These are phyloP conservation scores for Exophiala oligosperma DNA, from an alignment of 2,329 filamentous ascomycete genomes.

Conservation along the genomic window DNA sequence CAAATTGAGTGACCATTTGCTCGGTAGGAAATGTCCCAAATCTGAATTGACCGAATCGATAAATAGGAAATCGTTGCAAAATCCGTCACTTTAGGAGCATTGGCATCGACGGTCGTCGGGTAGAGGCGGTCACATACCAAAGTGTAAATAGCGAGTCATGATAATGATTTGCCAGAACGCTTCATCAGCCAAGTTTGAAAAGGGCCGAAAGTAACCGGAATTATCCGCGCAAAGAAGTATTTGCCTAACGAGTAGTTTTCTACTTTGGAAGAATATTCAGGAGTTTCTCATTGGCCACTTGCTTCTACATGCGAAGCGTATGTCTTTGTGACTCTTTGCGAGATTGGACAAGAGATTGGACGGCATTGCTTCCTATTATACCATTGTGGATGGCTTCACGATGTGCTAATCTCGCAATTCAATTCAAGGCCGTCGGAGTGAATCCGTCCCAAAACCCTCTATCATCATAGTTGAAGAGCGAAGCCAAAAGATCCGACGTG, in stretches of 20 bases:
- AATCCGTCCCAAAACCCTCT: constrained; percentile 11
- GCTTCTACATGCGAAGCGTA: no score
- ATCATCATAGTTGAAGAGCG: constrained; percentile 17
- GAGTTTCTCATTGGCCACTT: background rate
- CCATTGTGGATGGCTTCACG: no score
- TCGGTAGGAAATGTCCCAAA: background rate
- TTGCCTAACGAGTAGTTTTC: no score
- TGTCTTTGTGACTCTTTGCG: no score
- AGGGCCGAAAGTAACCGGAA: background rate
- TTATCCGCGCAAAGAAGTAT: background rate
- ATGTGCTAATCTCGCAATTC: background rate
- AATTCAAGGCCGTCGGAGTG: constrained; percentile 9
- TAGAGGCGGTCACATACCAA: constrained; percentile 3
- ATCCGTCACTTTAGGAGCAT: background rate
- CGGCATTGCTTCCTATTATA: no score
- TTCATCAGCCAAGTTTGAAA: background rate
- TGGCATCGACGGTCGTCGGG: background rate
- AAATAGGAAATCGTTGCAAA: background rate
- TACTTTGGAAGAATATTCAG: no score
- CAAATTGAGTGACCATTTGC: background rate
- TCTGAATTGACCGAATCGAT: background rate
- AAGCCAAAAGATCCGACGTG: constrained; percentile 10
- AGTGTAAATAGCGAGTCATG: no score
- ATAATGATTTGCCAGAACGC: no score
- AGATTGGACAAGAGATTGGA: no score